Evolutionary conservation across 129 eudicot genomes (phyloP), one percentile per base, ranked within the genome.

Genomic region (Artemisia annua): DNA sequence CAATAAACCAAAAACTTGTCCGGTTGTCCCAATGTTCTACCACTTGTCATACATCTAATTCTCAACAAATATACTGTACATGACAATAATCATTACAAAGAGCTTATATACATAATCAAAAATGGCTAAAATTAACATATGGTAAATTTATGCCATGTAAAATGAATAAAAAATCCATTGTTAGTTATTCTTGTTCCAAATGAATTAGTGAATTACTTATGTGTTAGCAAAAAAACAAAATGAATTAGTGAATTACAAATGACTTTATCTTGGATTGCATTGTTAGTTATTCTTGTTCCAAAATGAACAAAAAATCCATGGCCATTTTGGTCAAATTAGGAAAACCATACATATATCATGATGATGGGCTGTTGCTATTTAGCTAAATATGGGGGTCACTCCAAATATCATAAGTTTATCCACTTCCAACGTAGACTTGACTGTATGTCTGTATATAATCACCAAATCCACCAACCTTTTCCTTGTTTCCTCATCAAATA

Each of bases 341-440:
- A 61, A 68, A 67, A 76, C 71, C 50, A 63, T 18, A 16, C 28
- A 16, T 50, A 63, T 66, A 65, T 67, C 63, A 76, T 76, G 51
- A 19, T 77, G 81, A 70, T 60, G 43, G 17, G 63, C 44, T 58
- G 62, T 57, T 60, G 43, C 16, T 58, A 69, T 48, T 52, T 66
- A 57, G 51, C 54, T 66, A 66, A 56, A 24, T 9, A 24, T 19
- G 46, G 28, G 48, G 55, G 63, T 68, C 64, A 68, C 32, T 15
- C 48, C 72, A 69, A 51, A 22, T 51, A 32, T 51, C 71, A 60
- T 69, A 70, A 71, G 77, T 54, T 78, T 70, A 78, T 78, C 76
- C 58, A 66, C 15, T 50, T 77, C 39, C 35, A 24, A 78, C 59
- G 72, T 51, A 78, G 72, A 51, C 71, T 17, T 71, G 81, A 70